Evolutionary conservation across 768 basidiomycete genomes (phyloP).

Genomic region (Macrolepiota dolichaula): DNA sequence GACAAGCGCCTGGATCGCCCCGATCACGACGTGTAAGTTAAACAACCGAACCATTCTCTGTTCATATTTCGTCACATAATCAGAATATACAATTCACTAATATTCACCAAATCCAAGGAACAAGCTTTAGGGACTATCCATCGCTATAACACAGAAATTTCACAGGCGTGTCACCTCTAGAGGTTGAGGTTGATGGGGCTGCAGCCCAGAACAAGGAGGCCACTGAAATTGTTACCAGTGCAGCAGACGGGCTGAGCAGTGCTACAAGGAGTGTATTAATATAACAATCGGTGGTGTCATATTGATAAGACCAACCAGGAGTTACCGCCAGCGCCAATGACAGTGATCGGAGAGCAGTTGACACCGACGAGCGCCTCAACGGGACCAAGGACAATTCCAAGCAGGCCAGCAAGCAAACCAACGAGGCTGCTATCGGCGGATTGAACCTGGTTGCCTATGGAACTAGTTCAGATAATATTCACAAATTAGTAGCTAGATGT

Average conservation of each 20-base stretch:
- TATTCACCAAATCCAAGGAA: too few species aligned
- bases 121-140: too few species aligned
- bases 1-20: too few species aligned
- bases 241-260: constrained; percentile 28
- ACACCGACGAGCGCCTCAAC: constrained; percentile 13
- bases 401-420: constrained; percentile 22
- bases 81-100: too few species aligned
- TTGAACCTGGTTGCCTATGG: constrained; percentile 21
- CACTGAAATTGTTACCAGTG: constrained; percentile 25
- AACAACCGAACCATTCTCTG: background rate
- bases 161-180: constrained; percentile 3
- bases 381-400: constrained; percentile 27
- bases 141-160: too few species aligned
- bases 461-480: background rate
- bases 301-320: constrained; percentile 16
- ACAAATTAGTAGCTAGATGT: background rate
- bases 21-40: too few species aligned
- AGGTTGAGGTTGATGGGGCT: constrained; percentile 25
- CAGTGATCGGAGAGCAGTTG: constrained; percentile 27
- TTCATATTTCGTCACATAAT: background rate
- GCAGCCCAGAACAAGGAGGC: constrained; percentile 27
- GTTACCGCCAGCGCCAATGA: constrained; percentile 22
- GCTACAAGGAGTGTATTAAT: constrained; percentile 11
- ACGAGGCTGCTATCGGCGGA: constrained; percentile 13
- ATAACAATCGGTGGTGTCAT: background rate